Percentiles rank a stretch among this genome's conserved stretches.
Evolutionary conservation across 805 yeast species (phyloP).

Genomic region (Candida orba): DNA sequence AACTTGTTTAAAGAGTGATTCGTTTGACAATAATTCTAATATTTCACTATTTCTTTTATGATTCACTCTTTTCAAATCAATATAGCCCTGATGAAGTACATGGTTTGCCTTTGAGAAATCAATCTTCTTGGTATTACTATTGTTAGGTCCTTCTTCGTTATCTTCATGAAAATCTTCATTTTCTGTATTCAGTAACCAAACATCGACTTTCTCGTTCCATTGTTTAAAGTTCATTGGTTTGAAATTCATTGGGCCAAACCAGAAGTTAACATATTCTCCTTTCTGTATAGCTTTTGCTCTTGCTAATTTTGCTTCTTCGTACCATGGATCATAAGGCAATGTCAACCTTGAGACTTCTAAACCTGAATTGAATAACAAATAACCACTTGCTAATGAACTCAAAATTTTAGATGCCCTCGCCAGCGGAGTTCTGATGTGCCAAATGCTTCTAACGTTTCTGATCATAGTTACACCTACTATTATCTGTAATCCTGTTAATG

Average conservation of each 20-base stretch:
- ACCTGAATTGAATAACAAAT: conserved; percentile 45
- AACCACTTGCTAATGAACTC: conserved; percentile 36
- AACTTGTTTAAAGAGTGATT: conserved; percentile 11
- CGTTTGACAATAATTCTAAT: conserved; percentile 11
- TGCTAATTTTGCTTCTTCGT: conserved; percentile 53
- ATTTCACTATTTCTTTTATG: conserved; percentile 16
- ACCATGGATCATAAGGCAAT: conserved; percentile 60
- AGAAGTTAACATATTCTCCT: conserved; percentile 44
- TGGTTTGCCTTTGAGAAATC: conserved; percentile 4
- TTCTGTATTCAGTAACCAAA: conserved; percentile 19
- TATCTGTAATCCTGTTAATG: conserved; percentile 47
- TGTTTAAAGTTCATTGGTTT: conserved; percentile 43
- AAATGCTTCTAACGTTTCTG: conserved; percentile 17
- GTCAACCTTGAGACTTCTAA: conserved; percentile 48
- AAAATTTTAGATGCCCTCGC: conserved; percentile 25
- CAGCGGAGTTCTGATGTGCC: conserved; percentile 21
- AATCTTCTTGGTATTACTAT: neutral
- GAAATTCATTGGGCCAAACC: conserved; percentile 62
- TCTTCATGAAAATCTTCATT: neutral
- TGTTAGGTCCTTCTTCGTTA: neutral
- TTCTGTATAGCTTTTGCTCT: conserved; percentile 36
- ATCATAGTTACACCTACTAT: conserved; percentile 35
- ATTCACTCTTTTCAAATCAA: conserved; percentile 12
- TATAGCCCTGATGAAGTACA: conserved; percentile 11
- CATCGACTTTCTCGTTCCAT: conserved; percentile 22